Conservation (phyloP, 768 basidiomycete genomes). For the Boletus rex-veris region DNA sequence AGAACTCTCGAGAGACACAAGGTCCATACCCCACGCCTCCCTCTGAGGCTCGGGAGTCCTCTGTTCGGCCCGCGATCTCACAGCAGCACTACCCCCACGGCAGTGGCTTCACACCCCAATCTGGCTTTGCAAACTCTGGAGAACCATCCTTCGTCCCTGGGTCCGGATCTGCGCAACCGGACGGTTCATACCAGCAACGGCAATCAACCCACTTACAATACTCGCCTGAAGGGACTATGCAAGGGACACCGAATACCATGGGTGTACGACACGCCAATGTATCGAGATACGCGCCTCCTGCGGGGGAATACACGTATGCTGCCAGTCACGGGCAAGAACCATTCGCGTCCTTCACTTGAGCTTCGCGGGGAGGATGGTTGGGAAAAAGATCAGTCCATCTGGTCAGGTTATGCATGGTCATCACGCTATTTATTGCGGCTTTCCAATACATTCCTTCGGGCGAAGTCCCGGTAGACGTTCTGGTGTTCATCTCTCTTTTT, state of each 20-base stretch:
- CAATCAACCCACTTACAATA: constrained; percentile 17
- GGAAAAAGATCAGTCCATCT: not conserved
- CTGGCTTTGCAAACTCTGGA: constrained; percentile 9
- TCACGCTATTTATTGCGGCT: constrained; percentile 4
- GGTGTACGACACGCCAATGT: constrained; percentile 12
- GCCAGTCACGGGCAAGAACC: constrained; percentile 24
- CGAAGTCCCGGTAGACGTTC: constrained; percentile 7
- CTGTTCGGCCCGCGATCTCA: constrained; percentile 16
- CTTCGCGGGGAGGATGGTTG: not conserved
- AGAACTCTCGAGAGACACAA: constrained; percentile 13
- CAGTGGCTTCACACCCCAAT: constrained; percentile 10
- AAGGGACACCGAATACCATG: constrained; percentile 10
- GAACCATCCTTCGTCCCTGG: constrained; percentile 19
- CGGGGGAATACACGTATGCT: constrained; percentile 21
- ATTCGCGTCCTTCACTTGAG: constrained; percentile 20
- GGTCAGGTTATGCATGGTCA: not conserved
- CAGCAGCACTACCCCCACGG: constrained; percentile 17
- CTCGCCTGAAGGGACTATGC: constrained; percentile 17
- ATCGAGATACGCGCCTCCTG: constrained; percentile 15
- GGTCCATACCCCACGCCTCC: constrained; percentile 17
- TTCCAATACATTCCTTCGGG: not conserved
- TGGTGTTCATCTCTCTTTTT: constrained; percentile 1
- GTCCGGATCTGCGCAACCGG: constrained; percentile 7
- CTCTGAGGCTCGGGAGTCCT: constrained; percentile 11
- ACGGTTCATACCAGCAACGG: constrained; percentile 12